phyloP scores from a whole-genome alignment of 2,329 filamentous ascomycete species.

The Graphium sp. region DNA sequence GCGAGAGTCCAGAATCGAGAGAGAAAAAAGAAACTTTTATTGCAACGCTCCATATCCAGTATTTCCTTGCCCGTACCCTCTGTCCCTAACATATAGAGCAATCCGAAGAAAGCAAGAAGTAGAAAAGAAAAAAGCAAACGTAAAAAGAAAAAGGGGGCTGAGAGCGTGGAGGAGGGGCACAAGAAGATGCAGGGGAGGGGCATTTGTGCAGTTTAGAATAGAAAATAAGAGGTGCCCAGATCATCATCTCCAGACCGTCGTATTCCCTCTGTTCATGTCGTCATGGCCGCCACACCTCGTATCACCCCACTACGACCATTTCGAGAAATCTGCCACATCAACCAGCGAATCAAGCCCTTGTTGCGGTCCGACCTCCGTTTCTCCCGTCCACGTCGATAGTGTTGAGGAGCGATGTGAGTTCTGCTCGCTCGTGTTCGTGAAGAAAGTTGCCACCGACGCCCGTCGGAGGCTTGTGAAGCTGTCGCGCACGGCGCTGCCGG shows the following conservation, averaged over 20 bases:
- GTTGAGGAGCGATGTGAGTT: conserved; percentile 41
- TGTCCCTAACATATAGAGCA: too few relatives aligned
- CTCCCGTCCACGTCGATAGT: conserved; percentile 34
- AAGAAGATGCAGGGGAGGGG: too few relatives aligned
- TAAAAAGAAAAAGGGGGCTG: not conserved
- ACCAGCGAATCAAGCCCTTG: conserved; percentile 20
- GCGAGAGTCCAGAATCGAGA: too few relatives aligned
- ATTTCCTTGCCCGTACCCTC: too few relatives aligned
- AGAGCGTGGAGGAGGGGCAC: not conserved
- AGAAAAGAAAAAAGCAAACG: not conserved
- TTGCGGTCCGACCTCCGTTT: conserved; percentile 26
- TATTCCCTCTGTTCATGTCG: too few relatives aligned
- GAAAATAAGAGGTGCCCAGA: too few relatives aligned
- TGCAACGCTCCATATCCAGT: too few relatives aligned
- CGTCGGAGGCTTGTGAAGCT: conserved; percentile 43
- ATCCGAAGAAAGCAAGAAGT: too few relatives aligned
- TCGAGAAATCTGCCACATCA: conserved; percentile 31
- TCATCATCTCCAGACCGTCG: too few relatives aligned
- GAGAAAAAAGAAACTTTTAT: too few relatives aligned
- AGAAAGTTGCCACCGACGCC: conserved; percentile 49
- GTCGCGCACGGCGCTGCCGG: conserved; percentile 32
- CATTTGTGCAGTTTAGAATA: too few relatives aligned
- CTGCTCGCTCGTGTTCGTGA: conserved; percentile 38
- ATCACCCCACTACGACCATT: conserved; percentile 27
- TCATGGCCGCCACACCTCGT: too few relatives aligned